Base-by-base conservation (phyloP, 345 rosid species). In the Mercurialis annua region DNA sequence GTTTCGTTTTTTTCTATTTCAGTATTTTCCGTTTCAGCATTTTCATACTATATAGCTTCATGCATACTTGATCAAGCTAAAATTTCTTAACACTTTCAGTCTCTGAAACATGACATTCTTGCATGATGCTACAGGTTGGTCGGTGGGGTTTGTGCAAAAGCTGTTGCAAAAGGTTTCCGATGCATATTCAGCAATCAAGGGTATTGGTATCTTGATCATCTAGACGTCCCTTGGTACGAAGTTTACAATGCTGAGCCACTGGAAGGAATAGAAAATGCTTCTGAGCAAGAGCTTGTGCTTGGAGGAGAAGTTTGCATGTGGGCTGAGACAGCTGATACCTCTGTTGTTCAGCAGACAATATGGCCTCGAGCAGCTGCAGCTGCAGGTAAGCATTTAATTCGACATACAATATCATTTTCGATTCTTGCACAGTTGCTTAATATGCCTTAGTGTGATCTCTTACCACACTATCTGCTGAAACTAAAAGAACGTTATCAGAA, bases 291-390 rank as follows among this genome's bases (percentile, higher is more conserved):
- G 54, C 92, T 94, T 59, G 89, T 94, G 68, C 78, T 94, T 5
- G 96, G 98, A 65, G 99, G 99, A 68, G 96, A 94, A 89, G 99
- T 89, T 74, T 91, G 99, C 77, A 89, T 89, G 96, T 87, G 97
- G 99, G 88, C 80, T 12, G 97, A 94, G 84, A 83, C 80, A 62
- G 83, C 89, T 30, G 99, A 94, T 70, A 62, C 97, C 20, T 94
- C 99, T 4, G 82, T 78, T 71, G 82, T 94, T 66, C 91, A 83
- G 75, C 95, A 87, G 70, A 92, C 95, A 7, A 86, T 92, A 76
- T 92, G 98, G 98, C 98, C 98, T 23, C 90, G 96, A 44, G 94
- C 98, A 52, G 95, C 95, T 1, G 89, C 95, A 10, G 91, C 95
- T 64, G 92, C 97, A 72, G 97, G 97, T 88, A 75, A 49, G 62